phyloP scores from a whole-genome alignment of 306 rosid genomes.

The Erythrophleum fordii region DNA sequence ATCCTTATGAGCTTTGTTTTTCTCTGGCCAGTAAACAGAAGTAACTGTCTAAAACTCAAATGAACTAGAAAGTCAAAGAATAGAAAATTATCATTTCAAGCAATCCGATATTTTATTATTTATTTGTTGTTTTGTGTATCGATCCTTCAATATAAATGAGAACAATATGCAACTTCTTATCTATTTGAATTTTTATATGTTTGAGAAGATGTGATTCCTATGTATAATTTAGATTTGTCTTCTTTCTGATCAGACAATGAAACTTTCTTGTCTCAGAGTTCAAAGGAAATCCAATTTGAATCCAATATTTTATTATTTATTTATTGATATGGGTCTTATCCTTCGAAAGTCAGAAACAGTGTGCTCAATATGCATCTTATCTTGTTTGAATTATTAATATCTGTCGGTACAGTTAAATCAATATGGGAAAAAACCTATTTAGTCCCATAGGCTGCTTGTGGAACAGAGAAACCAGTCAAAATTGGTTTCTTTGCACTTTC shows the following conservation, averaged over 20 bases:
- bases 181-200: neutral
- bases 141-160: neutral
- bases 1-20: too few species aligned
- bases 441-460: neutral
- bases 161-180: neutral
- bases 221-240: neutral
- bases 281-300: neutral
- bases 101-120: neutral
- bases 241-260: neutral
- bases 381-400: neutral
- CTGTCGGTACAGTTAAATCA: neutral
- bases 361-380: neutral
- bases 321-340: too few species aligned
- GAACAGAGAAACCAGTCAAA: neutral
- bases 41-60: neutral
- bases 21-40: neutral
- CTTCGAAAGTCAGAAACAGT: too few species aligned
- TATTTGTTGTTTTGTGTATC: neutral
- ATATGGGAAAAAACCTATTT: too few species aligned
- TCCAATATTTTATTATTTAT: neutral
- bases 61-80: neutral
- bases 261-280: neutral
- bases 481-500: neutral
- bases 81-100: neutral
- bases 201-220: neutral